Conservation (phyloP, 2,329 filamentous ascomycete genomes). For the Trichoderma pleuroti region DNA sequence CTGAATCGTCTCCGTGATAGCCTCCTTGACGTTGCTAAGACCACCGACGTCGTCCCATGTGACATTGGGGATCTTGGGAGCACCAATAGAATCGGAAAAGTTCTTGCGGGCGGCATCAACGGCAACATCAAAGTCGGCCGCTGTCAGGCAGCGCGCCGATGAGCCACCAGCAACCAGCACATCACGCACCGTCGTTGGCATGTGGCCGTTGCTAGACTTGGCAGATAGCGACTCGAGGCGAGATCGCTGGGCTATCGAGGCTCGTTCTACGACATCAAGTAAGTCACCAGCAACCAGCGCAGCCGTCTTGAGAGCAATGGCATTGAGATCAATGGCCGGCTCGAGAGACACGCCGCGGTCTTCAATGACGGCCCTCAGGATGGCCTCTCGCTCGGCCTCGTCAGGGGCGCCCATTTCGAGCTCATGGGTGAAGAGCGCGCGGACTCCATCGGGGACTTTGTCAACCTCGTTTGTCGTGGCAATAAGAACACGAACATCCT, state of each 20-base stretch:
- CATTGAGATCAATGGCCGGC: slow-evolving; percentile 75
- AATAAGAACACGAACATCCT: slow-evolving; percentile 77
- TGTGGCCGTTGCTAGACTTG: slow-evolving; percentile 37
- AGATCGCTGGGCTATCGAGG: slow-evolving; percentile 69
- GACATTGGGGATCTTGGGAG: slow-evolving; percentile 96
- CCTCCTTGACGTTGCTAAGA: slow-evolving; percentile 89
- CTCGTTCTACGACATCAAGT: slow-evolving; percentile 89
- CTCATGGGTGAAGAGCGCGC: slow-evolving; percentile 92
- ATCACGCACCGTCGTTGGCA: slow-evolving; percentile 66
- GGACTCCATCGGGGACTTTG: slow-evolving; percentile 84
- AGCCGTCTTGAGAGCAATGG: slow-evolving; percentile 90
- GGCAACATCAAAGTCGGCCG: slow-evolving; percentile 83
- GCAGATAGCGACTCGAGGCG: slow-evolving; percentile 71
- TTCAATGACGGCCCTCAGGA: slow-evolving; percentile 73
- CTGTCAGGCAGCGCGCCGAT: slow-evolving; percentile 72
- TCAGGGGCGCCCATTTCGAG: slow-evolving; percentile 91
- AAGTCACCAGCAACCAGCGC: slow-evolving; percentile 92
- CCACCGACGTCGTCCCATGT: slow-evolving; percentile 96
- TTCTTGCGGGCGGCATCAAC: slow-evolving; percentile 96
- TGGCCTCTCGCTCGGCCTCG: slow-evolving; percentile 85
- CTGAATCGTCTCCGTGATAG: slow-evolving; percentile 95
- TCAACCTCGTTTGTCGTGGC: slow-evolving; percentile 95
- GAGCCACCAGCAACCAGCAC: slow-evolving; percentile 85
- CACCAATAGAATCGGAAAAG: slow-evolving; percentile 94
- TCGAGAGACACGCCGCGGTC: slow-evolving; percentile 74